Evolutionary conservation across 805 yeast species (phyloP).

Genomic region (Metschnikowia kofuensis): DNA sequence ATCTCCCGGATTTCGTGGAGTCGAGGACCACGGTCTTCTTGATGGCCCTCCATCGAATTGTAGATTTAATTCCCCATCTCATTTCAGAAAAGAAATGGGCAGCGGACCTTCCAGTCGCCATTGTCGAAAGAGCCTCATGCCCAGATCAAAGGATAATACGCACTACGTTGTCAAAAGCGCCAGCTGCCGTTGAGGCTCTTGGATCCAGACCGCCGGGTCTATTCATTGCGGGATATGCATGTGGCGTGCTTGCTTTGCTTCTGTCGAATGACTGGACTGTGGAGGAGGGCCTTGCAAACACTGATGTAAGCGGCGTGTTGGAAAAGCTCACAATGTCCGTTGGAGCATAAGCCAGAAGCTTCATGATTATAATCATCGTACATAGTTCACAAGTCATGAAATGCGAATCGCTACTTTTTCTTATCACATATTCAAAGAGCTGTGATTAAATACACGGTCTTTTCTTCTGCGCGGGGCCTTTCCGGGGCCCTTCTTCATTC

Average conservation of each 20-base stretch:
- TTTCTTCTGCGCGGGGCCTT: too few relatives aligned
- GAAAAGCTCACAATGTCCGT: constrained; percentile 10
- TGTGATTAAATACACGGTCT: too few relatives aligned
- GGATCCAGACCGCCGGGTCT: constrained; percentile 95
- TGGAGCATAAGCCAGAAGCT: not conserved
- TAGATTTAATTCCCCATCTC: constrained; percentile 49
- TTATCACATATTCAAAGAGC: too few relatives aligned
- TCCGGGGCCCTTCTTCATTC: too few relatives aligned
- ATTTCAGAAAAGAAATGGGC: constrained; percentile 59
- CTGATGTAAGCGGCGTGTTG: constrained; percentile 14
- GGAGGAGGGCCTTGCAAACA: constrained; percentile 40
- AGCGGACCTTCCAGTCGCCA: constrained; percentile 68
- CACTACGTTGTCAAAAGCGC: constrained; percentile 64
- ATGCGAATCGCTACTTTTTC: too few relatives aligned
- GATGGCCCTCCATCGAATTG: constrained; percentile 83
- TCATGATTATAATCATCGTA: too few relatives aligned
- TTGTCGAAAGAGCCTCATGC: constrained; percentile 89
- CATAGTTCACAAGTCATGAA: too few relatives aligned
- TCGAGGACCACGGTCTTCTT: constrained; percentile 81
- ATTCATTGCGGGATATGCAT: constrained; percentile 76
- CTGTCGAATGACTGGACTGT: constrained; percentile 38
- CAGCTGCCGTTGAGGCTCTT: constrained; percentile 66
- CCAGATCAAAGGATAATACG: constrained; percentile 87
- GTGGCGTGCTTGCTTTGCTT: constrained; percentile 46
- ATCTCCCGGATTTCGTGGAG: constrained; percentile 67